These are phyloP conservation scores for Spergularia bocconei DNA, from an alignment of 148 eudicot genomes.

Conservation along the genomic window DNA sequence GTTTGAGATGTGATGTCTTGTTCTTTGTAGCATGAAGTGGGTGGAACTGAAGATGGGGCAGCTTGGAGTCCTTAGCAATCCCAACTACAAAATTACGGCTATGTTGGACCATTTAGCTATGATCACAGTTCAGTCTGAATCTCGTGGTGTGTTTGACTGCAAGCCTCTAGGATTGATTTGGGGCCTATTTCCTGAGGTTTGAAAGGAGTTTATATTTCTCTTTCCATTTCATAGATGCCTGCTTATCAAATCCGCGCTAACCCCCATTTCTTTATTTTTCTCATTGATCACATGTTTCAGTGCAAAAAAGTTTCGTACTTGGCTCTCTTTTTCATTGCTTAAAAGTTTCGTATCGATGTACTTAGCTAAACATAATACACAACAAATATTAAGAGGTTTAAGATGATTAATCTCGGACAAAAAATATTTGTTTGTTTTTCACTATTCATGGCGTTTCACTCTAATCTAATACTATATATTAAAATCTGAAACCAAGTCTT, in stretches of 20 bases:
- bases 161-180: constrained; percentile 93
- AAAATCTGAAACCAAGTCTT: no score
- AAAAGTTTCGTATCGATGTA: no score
- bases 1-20: neutral
- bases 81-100: constrained; percentile 91
- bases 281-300: neutral
- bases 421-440: no score
- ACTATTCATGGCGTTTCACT: no score
- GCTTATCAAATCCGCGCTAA: neutral
- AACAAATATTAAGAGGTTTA: no score
- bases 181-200: constrained; percentile 89
- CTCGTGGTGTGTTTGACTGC: constrained; percentile 86
- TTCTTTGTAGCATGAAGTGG: constrained; percentile 92
- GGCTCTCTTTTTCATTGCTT: neutral
- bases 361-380: no score
- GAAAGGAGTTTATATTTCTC: neutral
- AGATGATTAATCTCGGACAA: no score
- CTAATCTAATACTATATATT: no score
- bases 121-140: constrained; percentile 90
- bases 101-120: constrained; percentile 91
- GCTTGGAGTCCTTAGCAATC: constrained; percentile 87
- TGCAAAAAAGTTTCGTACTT: neutral
- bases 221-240: neutral
- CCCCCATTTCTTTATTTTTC: neutral
- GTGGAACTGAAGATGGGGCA: constrained; percentile 93